Evolutionary conservation across 176 grass and related monocot genomes (phyloP), one percentile per base, ranked within the genome.

Genomic region (Triticum turgidum): DNA sequence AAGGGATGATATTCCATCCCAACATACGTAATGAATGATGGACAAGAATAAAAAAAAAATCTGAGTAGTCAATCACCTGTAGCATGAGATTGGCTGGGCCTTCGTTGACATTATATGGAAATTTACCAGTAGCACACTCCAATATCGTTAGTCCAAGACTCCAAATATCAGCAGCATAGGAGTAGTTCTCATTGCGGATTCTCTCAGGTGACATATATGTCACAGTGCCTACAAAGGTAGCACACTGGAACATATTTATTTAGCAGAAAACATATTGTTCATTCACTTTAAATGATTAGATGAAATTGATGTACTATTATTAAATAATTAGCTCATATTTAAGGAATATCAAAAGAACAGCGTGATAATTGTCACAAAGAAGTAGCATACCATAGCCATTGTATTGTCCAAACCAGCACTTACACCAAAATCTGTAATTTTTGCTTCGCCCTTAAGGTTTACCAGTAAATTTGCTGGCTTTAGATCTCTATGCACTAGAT

Each of bases 201-300:
- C 96, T 94, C 88, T 96, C 96, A 72, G 96, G 96, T 51, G 96
- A 98, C 96, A 98, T 98, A 86, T 98, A 98, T 37, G 94, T 96
- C 66, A 98, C 93, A 0, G 96, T 98, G 63, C 96, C 96, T 85
- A 96, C 92, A 91, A 95, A 98, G 73, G 96, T 98, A 81, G 96
- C 96, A 96, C 96, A 98, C 93, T 98, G 90, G 30, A 89, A 90
- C 87, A 93, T 78, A 87, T 89, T 59, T 83, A 89, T 87, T 80
- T 89, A 86, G 73, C 79, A 80, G 92, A 74, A 91, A 76, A 86
- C 63, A 89, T 79, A 65, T 63, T 20, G 30, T 7, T n/a, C 34
- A 88, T 35, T 86, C 84, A 90, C 77, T 66, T 9, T 12, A 80
- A 82, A 61, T n/a, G 25, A 83, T 80, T 51, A 80, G 10, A 85